Evolutionary conservation across 2,329 filamentous ascomycete species (phyloP).

Genomic region (Aaosphaeria arxii): DNA sequence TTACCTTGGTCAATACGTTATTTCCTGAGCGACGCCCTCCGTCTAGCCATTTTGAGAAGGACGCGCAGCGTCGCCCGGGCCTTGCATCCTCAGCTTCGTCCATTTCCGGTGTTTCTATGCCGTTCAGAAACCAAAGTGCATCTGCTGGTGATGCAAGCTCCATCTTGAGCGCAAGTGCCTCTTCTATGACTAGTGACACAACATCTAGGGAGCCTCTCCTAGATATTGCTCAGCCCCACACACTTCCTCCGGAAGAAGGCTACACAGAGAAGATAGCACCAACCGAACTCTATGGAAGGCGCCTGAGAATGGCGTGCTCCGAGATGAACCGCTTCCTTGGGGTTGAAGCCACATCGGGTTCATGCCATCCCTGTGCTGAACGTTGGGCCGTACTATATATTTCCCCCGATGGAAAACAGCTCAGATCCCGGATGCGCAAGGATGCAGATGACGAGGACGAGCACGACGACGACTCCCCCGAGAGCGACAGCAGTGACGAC

Average conservation of each 20-base stretch:
- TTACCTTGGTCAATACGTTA: slow-evolving; percentile 77
- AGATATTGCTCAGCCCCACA: slow-evolving; percentile 38
- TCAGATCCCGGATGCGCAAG: slow-evolving; percentile 71
- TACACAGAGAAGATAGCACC: slow-evolving; percentile 46
- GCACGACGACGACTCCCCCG: slow-evolving; percentile 58
- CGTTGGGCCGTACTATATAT: slow-evolving; percentile 81
- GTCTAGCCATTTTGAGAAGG: slow-evolving; percentile 50
- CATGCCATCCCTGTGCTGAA: slow-evolving; percentile 76
- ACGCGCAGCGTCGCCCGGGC: slow-evolving; percentile 44
- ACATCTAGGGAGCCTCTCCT: slow-evolving; percentile 64
- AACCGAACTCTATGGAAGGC: slow-evolving; percentile 42
- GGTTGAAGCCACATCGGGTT: slow-evolving; percentile 61
- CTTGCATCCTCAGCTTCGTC: slow-evolving; percentile 49
- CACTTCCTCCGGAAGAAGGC: slow-evolving; percentile 19
- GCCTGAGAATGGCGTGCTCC: slow-evolving; percentile 64
- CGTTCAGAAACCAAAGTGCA: slow-evolving; percentile 53
- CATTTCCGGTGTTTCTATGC: slow-evolving; percentile 46
- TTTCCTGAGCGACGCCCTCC: slow-evolving; percentile 72
- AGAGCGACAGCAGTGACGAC: slow-evolving; percentile 49
- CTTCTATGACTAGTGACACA: slow-evolving; percentile 70
- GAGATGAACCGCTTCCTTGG: slow-evolving; percentile 69
- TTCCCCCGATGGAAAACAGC: slow-evolving; percentile 65
- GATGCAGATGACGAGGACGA: slow-evolving; percentile 63
- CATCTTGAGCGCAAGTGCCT: slow-evolving; percentile 68
- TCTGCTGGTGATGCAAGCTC: slow-evolving; percentile 62